phyloP scores from a whole-genome alignment of 345 rosid genomes.

The Corchorus capsularis region DNA sequence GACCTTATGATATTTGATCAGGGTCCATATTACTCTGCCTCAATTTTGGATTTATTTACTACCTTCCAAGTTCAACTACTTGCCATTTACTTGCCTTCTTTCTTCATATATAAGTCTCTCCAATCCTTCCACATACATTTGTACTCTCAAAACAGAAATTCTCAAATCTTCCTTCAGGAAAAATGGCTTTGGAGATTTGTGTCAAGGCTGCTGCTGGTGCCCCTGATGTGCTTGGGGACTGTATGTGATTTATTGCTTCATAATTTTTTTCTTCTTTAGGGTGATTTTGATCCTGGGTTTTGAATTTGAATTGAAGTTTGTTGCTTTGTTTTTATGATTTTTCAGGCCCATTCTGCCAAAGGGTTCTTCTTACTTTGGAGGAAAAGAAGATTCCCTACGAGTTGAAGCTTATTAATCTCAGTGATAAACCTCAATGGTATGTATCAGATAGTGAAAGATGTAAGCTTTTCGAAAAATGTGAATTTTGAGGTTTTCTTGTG shows the following conservation, averaged over 20 bases:
- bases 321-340: background rate
- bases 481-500: background rate
- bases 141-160: background rate
- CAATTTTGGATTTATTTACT: background rate
- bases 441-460: no score
- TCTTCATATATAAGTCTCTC: background rate
- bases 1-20: background rate
- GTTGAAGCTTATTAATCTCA: conserved; percentile 52
- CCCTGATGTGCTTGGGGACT: conserved; percentile 74
- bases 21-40: background rate
- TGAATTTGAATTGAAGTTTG: background rate
- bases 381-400: conserved; percentile 81
- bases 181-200: conserved; percentile 80
- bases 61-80: no score
- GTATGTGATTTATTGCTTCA: conserved; percentile 31
- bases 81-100: no score
- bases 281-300: background rate
- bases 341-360: conserved; percentile 75
- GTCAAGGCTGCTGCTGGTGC: conserved; percentile 86
- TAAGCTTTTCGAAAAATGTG: background rate
- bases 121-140: background rate
- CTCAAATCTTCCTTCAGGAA: background rate
- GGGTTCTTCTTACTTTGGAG: conserved; percentile 74
- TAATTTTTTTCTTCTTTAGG: background rate
- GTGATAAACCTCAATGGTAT: conserved; percentile 84